phyloP scores from a whole-genome alignment of 352 stramenopile species.

The Globisporangium iwayamae region DNA sequence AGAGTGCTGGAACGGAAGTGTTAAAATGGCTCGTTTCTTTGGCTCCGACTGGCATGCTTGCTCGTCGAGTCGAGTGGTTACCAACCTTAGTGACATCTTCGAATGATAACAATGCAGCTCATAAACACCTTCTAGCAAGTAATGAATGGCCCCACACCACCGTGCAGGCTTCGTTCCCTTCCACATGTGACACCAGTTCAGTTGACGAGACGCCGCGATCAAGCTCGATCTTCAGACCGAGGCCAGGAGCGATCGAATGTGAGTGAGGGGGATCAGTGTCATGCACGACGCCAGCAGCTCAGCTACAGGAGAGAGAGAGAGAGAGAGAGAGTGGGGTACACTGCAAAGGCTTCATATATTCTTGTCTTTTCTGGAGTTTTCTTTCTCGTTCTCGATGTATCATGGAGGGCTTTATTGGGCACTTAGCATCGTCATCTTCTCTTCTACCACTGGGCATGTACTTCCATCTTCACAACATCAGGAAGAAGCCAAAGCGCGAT shows the following conservation, averaged over 20 bases:
- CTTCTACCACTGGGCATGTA: conserved; percentile 6
- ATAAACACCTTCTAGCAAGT: too few species aligned
- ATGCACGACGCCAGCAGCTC: neutral
- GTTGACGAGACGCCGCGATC: too few species aligned
- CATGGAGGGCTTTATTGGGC: conserved; percentile 7
- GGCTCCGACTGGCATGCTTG: neutral
- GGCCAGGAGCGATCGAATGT: too few species aligned
- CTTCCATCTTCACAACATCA: neutral
- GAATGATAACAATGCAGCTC: too few species aligned
- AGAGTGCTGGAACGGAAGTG: neutral
- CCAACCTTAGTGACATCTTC: neutral
- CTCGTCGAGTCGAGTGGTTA: neutral
- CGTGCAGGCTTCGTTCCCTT: too few species aligned
- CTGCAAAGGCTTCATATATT: conserved; percentile 17
- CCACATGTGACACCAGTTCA: too few species aligned
- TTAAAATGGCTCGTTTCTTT: neutral
- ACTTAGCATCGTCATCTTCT: conserved; percentile 7
- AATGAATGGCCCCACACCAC: too few species aligned
- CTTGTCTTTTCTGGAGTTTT: neutral
- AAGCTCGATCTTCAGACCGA: too few species aligned
- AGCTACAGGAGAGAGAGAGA: neutral
- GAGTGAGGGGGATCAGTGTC: neutral
- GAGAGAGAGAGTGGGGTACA: neutral
- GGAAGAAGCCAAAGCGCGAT: neutral
- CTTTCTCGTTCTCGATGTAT: conserved; percentile 12